phyloP scores from a whole-genome alignment of 2,329 filamentous ascomycete genomes.

The Arachnomyces sp. region DNA sequence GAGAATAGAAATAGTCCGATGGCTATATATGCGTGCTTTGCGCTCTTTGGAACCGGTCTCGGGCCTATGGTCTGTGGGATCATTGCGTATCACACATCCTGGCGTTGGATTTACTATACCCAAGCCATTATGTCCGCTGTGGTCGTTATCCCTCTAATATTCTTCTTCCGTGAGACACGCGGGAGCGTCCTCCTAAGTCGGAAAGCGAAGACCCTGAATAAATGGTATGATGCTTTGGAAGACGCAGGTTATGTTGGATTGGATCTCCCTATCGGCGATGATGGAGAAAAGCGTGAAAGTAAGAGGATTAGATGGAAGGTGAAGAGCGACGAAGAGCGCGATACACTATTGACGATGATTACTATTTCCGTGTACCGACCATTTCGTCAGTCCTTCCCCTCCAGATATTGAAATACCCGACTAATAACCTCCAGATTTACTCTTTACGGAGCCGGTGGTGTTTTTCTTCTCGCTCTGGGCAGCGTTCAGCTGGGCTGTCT shows the following conservation, averaged over 20 bases:
- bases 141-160: conserved; percentile 54
- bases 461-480: conserved; percentile 79
- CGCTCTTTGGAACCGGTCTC: conserved; percentile 68
- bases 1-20: conserved; percentile 78
- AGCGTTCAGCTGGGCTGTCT: conserved; percentile 77
- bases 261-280: conserved; percentile 31
- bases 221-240: conserved; percentile 71
- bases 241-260: conserved; percentile 51
- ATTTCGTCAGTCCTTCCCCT: conserved; percentile 46
- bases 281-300: conserved; percentile 21
- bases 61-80: conserved; percentile 66
- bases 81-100: conserved; percentile 58
- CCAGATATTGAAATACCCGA: background rate
- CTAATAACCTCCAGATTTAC: conserved; percentile 34
- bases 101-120: conserved; percentile 86
- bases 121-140: conserved; percentile 63
- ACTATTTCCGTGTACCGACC: conserved; percentile 65
- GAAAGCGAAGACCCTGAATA: conserved; percentile 65
- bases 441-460: conserved; percentile 56
- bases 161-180: conserved; percentile 74
- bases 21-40: conserved; percentile 75
- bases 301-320: conserved; percentile 70
- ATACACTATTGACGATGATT: conserved; percentile 61
- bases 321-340: conserved; percentile 66
- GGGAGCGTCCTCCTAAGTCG: conserved; percentile 69